Base-by-base conservation (phyloP, 768 basidiomycete genomes). In the Termitomyces bulborhizus region DNA sequence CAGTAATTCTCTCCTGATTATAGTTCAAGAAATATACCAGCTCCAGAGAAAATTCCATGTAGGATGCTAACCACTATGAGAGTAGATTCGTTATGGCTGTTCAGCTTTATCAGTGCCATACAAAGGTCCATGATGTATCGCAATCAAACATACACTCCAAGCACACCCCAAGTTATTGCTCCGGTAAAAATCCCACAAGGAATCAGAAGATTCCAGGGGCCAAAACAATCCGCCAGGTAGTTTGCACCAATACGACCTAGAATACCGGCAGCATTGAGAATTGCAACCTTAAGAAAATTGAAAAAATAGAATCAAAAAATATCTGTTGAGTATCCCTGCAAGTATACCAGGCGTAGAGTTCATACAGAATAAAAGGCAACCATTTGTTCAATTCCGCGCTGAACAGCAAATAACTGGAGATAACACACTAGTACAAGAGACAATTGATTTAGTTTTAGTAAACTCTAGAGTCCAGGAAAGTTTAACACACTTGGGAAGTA, bases 161-260 rank as follows among this genome's bases (percentile, higher is more conserved):
- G 60, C 36, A 73, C 64, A 6, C 69, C 68, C 56, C 70, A 78
- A 41, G 78, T 69, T 54, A 73, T 15, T 24, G 46, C 46, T 13
- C 46, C 46, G 3, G 21, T 34, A 3, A 47, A 4, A 24, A 24
- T 4, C 0, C 32, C 21, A 34, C 46, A 47, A 3, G 41, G 51
- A 43, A 37, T 7, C 6, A 45, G 52, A 11, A 73, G 48, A 49
- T 74, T 73, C 69, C 71, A 76, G 24, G 70, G 57, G 12, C 57
- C 57, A 9, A 58, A 54, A 16, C 27, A 40, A 37, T 54, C 74
- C 29, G 75, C 75, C 3, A 71, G 60, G 46, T 68, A 63, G 41
- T 69, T 73, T 15, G 66, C 67, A 4, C 60, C 63, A 26, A 73
- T 61, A 8, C 74, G 72, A 37, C 71, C 73, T 34, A 75, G 41